Base-by-base conservation (phyloP, 148 eudicot genomes). In the Camellia sinensis region DNA sequence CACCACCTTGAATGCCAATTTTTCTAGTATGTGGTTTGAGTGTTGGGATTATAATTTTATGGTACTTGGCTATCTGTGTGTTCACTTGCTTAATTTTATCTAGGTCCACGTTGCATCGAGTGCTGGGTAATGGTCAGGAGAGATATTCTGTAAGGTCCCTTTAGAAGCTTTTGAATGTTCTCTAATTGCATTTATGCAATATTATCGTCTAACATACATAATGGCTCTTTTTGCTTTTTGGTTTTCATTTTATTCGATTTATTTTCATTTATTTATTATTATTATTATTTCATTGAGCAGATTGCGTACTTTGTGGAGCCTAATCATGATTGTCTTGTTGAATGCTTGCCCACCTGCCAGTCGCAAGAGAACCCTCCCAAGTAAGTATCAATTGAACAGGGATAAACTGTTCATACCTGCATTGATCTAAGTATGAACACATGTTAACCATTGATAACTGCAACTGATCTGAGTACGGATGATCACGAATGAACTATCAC, bases 51-150 rank as follows among this genome's bases (percentile, higher is more conserved):
- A 37, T 40, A 29, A 13, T 67, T 46, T 67, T 48, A n/a, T 21
- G 56, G 11, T 17, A 64, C 60, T 66, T 67, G 0, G 41, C 6
- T 82, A 82, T 29, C 67, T 44, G 1, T 64, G 1, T 64, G 18
- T 41, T 69, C n/a, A n/a, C n/a, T n/a, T n/a, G n/a, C n/a, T n/a
- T n/a, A n/a, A n/a, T n/a, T n/a, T 71, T 81, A 41, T 90, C 78
- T 90, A 95, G 99, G 85, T 96, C 99, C 70, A 96, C 98, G 53
- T 67, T 93, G 90, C 99, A 96, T 85, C 87, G 98, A 29, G 98
- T 93, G 60, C 75, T 96, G 77, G 88, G 92, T 70, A 91, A 91
- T 78, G 94, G 94, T 64, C 91, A 89, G 83, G 97, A 96, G 15
- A 89, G 99, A 92, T 96, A 92, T 84, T 96, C 99, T 60, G 99